Base-by-base conservation (phyloP, 768 basidiomycete species). In the Suillus hirtellus region DNA sequence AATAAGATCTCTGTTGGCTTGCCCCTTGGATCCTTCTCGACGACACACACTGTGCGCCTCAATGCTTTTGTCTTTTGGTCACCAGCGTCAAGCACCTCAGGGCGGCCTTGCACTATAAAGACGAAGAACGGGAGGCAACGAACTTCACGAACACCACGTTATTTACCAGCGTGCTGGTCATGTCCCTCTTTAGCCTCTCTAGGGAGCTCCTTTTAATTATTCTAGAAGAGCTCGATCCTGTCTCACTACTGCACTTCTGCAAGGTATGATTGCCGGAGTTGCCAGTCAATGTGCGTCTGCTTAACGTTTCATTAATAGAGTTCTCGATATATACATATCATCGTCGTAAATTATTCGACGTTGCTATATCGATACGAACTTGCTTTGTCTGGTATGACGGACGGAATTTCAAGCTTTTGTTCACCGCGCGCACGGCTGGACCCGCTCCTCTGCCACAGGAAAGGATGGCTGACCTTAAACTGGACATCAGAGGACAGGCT, bases 61-160 rank as follows among this genome's bases (percentile, higher is more conserved):
- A 71, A 73, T 67, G 71, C 70, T 76, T 75, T 75, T 76, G 72
- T 76, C 68, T 76, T 76, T 63, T 52, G 60, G 62, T 68, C 54
- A 66, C 63, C 44, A 70, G 66, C 63, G 66, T 66, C 70, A 68
- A 49, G 11, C 69, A 65, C 65, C 67, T 67, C 64, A 65, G 55
- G 60, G 63, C 59, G 58, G 61, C 67, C 64, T 67, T 69, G 52
- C 75, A 53, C 52, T 53, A 75, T 75, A 75, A 76, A 75, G 58
- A 70, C 67, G 44, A 35, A 54, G 37, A 58, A 47, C 47, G 49
- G 44, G 58, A 59, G 59, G 49, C 56, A 60, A 46, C 60, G 59
- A 46, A 60, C 35, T 61, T 66, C 61, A 69, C 63, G 59, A 46
- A 60, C 38, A 62, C 67, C 62, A 69, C 63, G 63, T 66, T 58